Conservation (phyloP, 2,329 filamentous ascomycete species). For the Penicillium paneum region DNA sequence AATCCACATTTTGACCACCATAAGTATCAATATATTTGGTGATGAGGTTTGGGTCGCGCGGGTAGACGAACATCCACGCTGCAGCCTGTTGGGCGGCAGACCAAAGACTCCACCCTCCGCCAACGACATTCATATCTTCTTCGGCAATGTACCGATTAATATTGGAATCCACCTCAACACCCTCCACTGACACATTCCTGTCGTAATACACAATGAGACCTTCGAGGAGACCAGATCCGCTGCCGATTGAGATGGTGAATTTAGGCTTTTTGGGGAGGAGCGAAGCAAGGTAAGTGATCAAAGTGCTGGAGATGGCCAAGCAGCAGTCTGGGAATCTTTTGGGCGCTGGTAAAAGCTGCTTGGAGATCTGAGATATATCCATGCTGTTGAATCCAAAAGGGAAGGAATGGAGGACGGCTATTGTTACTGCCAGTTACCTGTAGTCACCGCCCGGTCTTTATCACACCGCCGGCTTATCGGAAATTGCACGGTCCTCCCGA, state of each 20-base stretch:
- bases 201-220: constrained; percentile 35
- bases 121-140: constrained; percentile 43
- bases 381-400: too few species aligned
- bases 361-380: constrained; percentile 11
- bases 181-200: constrained; percentile 35
- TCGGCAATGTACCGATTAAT: constrained; percentile 47
- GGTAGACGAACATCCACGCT: constrained; percentile 55
- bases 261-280: constrained; percentile 25
- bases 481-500: too few species aligned
- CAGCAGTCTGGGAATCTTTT: constrained; percentile 29
- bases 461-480: too few species aligned
- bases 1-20: constrained; percentile 11
- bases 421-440: too few species aligned
- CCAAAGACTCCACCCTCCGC: constrained; percentile 46
- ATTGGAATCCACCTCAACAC: constrained; percentile 49
- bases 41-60: constrained; percentile 48
- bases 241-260: constrained; percentile 48
- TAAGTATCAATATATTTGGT: constrained; percentile 42
- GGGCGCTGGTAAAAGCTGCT: constrained; percentile 17
- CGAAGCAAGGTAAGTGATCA: constrained; percentile 17
- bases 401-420: too few species aligned
- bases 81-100: constrained; percentile 41
- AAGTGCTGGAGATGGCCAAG: constrained; percentile 26
- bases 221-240: constrained; percentile 53
- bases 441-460: too few species aligned